These are phyloP conservation scores for Cyathus olla DNA, from an alignment of 1,284 basidiomycete species.

Conservation along the genomic window DNA sequence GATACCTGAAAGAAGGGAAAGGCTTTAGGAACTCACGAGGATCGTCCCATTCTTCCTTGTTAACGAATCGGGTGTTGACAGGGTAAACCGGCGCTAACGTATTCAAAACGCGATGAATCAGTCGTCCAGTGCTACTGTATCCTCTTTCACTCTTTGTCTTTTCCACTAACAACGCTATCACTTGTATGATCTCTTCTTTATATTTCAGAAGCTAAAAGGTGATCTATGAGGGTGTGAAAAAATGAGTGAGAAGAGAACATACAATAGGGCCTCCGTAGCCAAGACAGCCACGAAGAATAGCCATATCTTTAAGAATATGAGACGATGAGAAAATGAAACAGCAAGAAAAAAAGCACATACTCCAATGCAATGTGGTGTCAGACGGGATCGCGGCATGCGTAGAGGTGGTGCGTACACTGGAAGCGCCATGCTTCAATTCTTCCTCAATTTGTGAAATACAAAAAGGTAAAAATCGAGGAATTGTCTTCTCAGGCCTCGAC, in stretches of 20 bases:
- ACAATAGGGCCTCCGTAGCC: slow-evolving; percentile 78
- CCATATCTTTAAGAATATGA: slow-evolving; percentile 64
- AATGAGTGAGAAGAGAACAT: slow-evolving; percentile 30
- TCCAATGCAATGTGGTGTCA: slow-evolving; percentile 96
- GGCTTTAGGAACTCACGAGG: slow-evolving; percentile 59
- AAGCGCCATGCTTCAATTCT: slow-evolving; percentile 93
- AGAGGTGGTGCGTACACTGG: slow-evolving; percentile 92
- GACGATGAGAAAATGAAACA: too few species aligned
- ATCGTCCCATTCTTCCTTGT: slow-evolving; percentile 85
- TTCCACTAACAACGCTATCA: slow-evolving; percentile 80
- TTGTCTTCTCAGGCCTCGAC: slow-evolving; percentile 81
- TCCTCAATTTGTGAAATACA: slow-evolving; percentile 86
- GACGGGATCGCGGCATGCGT: slow-evolving; percentile 85
- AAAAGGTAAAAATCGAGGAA: slow-evolving; percentile 85
- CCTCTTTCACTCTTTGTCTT: slow-evolving; percentile 92
- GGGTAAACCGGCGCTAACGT: slow-evolving; percentile 87
- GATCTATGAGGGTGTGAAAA: not conserved
- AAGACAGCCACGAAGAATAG: slow-evolving; percentile 83
- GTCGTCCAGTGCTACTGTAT: slow-evolving; percentile 84
- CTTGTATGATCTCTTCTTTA: slow-evolving; percentile 74
- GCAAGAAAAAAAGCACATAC: slow-evolving; percentile 57
- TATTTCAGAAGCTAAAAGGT: slow-evolving; percentile 73
- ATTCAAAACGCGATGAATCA: slow-evolving; percentile 85
- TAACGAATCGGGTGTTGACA: slow-evolving; percentile 86
- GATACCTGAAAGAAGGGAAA: slow-evolving; percentile 9